Conservation (phyloP, 2,329 filamentous ascomycete species). For the Fusarium pseudocircinatum region DNA sequence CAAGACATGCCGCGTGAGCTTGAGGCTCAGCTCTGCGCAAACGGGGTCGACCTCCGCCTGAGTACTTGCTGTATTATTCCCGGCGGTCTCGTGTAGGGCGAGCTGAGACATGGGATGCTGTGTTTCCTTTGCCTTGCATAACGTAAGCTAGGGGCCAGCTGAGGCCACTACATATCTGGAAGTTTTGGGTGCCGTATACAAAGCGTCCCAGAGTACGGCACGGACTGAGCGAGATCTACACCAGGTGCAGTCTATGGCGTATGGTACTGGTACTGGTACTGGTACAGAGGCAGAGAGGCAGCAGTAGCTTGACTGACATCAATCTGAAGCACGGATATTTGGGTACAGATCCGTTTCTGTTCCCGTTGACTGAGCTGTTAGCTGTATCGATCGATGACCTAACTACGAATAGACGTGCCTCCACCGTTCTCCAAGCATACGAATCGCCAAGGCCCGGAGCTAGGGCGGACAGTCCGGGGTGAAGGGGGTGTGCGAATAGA, state of each 20-base stretch:
- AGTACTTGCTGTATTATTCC: slow-evolving; percentile 13
- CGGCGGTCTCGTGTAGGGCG: not conserved
- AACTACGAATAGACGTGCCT: slow-evolving; percentile 5
- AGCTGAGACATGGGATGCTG: slow-evolving; percentile 15
- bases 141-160: slow-evolving; percentile 17
- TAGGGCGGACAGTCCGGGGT: slow-evolving; percentile 28
- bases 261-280: not conserved
- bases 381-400: slow-evolving; percentile 31
- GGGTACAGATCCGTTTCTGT: not conserved
- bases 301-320: slow-evolving; percentile 18
- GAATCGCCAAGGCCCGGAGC: slow-evolving; percentile 25
- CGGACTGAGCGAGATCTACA: not conserved
- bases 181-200: not conserved
- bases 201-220: not conserved
- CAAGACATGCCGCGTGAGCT: slow-evolving; percentile 10
- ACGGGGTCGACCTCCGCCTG: not conserved
- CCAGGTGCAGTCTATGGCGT: not conserved
- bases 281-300: not conserved
- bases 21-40: slow-evolving; percentile 16
- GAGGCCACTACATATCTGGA: not conserved
- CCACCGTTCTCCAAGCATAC: slow-evolving; percentile 18
- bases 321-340: slow-evolving; percentile 20
- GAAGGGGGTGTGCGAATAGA: slow-evolving; percentile 28
- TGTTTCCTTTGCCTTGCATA: slow-evolving; percentile 11
- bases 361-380: not conserved